Conservation (phyloP, 2,329 filamentous ascomycete species). For the Emydomyces testavorans region DNA sequence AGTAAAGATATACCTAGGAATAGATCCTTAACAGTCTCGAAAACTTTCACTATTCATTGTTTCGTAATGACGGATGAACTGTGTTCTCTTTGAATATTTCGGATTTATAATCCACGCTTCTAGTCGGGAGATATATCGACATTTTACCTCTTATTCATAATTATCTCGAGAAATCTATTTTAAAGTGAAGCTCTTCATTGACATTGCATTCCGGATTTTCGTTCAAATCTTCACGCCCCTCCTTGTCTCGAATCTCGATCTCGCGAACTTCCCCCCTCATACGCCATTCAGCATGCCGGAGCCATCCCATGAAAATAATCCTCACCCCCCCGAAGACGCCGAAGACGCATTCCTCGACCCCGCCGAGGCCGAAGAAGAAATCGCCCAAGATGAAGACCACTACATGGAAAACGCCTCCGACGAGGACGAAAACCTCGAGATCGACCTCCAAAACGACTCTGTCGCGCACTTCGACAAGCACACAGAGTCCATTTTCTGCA, state of each 20-base stretch:
- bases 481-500: constrained; percentile 85
- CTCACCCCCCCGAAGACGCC: constrained; percentile 33
- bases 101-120: constrained; percentile 13
- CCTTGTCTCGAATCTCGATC: not conserved
- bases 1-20: no score
- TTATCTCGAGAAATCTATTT: not conserved
- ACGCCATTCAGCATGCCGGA: constrained; percentile 7
- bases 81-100: not conserved
- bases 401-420: constrained; percentile 70
- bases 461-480: constrained; percentile 83
- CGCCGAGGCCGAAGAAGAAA: constrained; percentile 68
- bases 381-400: constrained; percentile 58
- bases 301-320: not conserved
- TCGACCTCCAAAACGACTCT: constrained; percentile 81
- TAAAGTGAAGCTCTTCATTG: not conserved
- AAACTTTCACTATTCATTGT: no score
- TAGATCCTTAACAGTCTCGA: no score
- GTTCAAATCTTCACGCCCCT: constrained; percentile 2
- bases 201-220: not conserved
- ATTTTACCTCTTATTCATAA: not conserved
- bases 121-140: not conserved
- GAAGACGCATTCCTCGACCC: constrained; percentile 63
- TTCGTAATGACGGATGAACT: not conserved
- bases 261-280: not conserved
- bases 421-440: constrained; percentile 53